Evolutionary conservation across 1,284 basidiomycete species (phyloP).

Genomic region (Bjerkandera adusta): DNA sequence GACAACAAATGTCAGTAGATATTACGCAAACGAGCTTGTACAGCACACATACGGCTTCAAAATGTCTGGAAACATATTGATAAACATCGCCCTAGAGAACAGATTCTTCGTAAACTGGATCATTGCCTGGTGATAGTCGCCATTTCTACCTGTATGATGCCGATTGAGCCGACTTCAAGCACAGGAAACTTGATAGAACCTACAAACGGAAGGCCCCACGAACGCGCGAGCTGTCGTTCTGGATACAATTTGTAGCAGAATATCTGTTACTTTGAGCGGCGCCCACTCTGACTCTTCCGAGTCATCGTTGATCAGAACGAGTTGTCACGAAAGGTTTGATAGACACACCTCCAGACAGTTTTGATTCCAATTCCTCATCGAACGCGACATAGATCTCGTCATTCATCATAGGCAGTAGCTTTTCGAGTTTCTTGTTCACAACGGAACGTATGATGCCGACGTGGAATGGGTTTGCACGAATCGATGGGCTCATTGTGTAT

Average conservation of each 20-base stretch:
- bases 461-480: not conserved
- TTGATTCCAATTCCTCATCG: not conserved
- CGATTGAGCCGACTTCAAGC: no score
- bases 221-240: not conserved
- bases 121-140: not conserved
- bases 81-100: not conserved
- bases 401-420: not conserved
- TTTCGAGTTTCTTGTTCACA: not conserved
- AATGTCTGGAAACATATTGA: slow-evolving; percentile 1
- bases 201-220: not conserved
- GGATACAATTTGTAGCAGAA: not conserved
- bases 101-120: slow-evolving; percentile 1
- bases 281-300: not conserved
- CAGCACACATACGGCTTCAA: slow-evolving; percentile 3
- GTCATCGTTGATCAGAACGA: no score
- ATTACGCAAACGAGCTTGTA: no score
- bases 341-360: not conserved
- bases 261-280: not conserved
- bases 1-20: no score
- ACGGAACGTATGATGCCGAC: not conserved
- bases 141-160: not conserved
- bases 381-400: slow-evolving; percentile 1
- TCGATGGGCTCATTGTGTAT: not conserved
- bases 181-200: no score
- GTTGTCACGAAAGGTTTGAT: no score